Evolutionary conservation across 352 stramenopile genomes (phyloP).

Genomic region (Aphanomyces astaci): DNA sequence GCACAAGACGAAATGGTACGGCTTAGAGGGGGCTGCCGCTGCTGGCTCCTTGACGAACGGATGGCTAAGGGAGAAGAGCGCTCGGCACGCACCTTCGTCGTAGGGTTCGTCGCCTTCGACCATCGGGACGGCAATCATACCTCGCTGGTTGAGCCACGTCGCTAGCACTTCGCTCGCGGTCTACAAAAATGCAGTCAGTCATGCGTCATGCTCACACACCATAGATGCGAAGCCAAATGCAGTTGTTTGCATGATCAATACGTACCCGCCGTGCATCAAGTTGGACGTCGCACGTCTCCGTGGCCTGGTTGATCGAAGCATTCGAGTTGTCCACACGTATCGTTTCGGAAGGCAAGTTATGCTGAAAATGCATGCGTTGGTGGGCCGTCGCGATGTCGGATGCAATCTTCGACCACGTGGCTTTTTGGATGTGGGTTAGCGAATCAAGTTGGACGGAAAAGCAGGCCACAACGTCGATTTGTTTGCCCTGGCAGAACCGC

Average conservation of each 20-base stretch:
- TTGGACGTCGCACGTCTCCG: background rate
- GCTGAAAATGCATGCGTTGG: background rate
- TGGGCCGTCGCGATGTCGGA: background rate
- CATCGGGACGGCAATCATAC: background rate
- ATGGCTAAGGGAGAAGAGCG: constrained; percentile 2
- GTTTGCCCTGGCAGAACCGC: constrained; percentile 1
- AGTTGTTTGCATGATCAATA: no score
- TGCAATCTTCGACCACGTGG: background rate
- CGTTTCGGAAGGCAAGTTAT: constrained; percentile 9
- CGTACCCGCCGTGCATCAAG: background rate
- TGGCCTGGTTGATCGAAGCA: background rate
- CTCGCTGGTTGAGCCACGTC: constrained; percentile 7
- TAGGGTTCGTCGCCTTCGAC: constrained; percentile 18
- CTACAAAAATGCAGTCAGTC: background rate
- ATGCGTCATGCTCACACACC: background rate
- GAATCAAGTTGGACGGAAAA: background rate
- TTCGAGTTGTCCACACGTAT: background rate
- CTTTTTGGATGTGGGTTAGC: background rate
- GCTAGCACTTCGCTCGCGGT: background rate
- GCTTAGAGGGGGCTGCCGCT: background rate
- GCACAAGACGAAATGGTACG: constrained; percentile 3
- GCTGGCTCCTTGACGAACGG: background rate
- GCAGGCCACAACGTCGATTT: constrained; percentile 8
- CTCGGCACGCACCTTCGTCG: background rate
- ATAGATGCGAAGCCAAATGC: no score